These are phyloP conservation scores for Neurospora sp. DNA, from an alignment of 2,329 filamentous ascomycete species.

Conservation along the genomic window DNA sequence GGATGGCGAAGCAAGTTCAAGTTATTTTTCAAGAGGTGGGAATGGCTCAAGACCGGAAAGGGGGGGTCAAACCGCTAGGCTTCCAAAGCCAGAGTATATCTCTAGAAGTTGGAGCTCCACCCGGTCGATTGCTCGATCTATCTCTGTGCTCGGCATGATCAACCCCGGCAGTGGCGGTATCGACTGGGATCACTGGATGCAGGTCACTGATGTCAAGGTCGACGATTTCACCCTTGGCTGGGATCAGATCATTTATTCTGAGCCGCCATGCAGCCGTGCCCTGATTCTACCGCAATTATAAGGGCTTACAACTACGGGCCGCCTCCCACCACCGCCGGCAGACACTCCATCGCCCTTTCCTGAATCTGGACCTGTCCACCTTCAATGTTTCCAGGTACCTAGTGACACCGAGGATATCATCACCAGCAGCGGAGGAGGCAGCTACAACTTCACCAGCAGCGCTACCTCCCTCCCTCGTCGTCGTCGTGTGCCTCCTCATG, in stretches of 20 bases:
- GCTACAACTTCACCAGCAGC: background rate
- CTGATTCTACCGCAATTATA: background rate
- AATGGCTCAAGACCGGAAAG: background rate
- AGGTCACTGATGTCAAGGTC: slow-evolving; percentile 96
- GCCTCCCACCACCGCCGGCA: background rate
- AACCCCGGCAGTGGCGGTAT: slow-evolving; percentile 79
- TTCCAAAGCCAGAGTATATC: background rate
- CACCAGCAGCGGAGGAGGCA: background rate
- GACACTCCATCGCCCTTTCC: background rate
- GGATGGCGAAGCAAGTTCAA: background rate
- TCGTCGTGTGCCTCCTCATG: background rate
- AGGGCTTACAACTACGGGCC: background rate
- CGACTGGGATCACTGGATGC: slow-evolving; percentile 86
- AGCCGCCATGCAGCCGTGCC: slow-evolving; percentile 24
- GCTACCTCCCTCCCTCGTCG: background rate
- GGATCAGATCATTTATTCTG: slow-evolving; percentile 96
- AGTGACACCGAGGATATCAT: background rate
- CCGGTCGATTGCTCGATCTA: background rate
- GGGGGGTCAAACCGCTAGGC: background rate
- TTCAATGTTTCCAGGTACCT: background rate
- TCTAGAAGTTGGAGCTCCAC: background rate
- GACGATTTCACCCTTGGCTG: slow-evolving; percentile 72
- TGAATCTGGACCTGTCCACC: background rate
- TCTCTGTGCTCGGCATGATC: slow-evolving; percentile 54
- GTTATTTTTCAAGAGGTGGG: background rate